Conservation (phyloP, 495 filamentous ascomycete genomes). For the Aspergillus bertholletiae region DNA sequence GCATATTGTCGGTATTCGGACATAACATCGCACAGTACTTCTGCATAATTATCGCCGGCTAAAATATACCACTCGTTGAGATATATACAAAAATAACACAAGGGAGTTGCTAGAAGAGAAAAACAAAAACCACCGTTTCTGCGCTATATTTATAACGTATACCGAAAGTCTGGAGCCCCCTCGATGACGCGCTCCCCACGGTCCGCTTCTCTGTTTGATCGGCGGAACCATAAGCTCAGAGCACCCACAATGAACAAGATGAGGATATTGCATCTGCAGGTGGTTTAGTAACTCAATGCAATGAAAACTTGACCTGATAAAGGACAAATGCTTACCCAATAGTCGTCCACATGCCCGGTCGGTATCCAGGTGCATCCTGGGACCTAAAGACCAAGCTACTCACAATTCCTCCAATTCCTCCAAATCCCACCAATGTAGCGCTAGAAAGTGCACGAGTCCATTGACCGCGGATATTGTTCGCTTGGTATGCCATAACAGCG, state of each 20-base stretch:
- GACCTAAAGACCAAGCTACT: slow-evolving; percentile 55
- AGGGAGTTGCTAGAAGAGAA: background rate
- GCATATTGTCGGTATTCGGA: too few relatives aligned
- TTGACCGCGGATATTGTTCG: slow-evolving; percentile 64
- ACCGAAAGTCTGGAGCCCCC: slow-evolving; percentile 1
- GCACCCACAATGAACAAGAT: background rate
- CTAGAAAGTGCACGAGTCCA: slow-evolving; percentile 62
- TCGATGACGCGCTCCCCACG: slow-evolving; percentile 1
- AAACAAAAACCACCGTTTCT: too few relatives aligned
- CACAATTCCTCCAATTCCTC: slow-evolving; percentile 58
- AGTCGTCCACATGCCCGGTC: slow-evolving; percentile 51
- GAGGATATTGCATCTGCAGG: slow-evolving; percentile 1
- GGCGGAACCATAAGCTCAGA: background rate
- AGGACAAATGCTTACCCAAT: slow-evolving; percentile 31
- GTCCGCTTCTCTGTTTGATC: slow-evolving; percentile 1
- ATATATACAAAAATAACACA: too few relatives aligned
- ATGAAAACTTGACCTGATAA: background rate
- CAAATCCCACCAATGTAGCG: slow-evolving; percentile 51
- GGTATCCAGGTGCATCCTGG: slow-evolving; percentile 54
- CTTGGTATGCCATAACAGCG: slow-evolving; percentile 57
- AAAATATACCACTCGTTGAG: too few relatives aligned
- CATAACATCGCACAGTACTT: too few relatives aligned
- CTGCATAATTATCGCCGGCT: too few relatives aligned
- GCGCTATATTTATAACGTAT: slow-evolving; percentile 3
- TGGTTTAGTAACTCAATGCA: background rate